These are phyloP conservation scores for Paramarasmius palmivorus DNA, from an alignment of 1,284 basidiomycete species.

Conservation along the genomic window DNA sequence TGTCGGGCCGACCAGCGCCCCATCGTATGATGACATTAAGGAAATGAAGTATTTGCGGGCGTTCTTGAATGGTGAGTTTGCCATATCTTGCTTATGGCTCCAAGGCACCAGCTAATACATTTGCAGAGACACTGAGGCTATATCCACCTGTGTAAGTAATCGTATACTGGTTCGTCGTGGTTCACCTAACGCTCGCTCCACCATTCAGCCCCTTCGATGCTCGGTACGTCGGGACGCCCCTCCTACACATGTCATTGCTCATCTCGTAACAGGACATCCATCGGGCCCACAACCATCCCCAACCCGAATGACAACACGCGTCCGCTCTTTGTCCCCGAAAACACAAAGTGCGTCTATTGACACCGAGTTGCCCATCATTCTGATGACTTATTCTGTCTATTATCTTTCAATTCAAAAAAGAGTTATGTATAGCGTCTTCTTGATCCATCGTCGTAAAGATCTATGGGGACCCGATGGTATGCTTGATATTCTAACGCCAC, in stretches of 20 bases:
- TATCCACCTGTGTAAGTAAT: slow-evolving; percentile 30
- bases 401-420: slow-evolving; percentile 14
- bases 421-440: slow-evolving; percentile 29
- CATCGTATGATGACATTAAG: slow-evolving; percentile 32
- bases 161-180: background rate
- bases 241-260: too few relatives aligned
- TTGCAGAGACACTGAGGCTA: slow-evolving; percentile 29
- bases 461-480: slow-evolving; percentile 47
- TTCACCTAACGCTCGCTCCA: too few relatives aligned
- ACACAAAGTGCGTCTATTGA: slow-evolving; percentile 21
- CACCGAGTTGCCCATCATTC: too few relatives aligned
- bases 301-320: slow-evolving; percentile 20
- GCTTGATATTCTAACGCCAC: slow-evolving; percentile 6
- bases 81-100: too few relatives aligned
- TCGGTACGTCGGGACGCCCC: slow-evolving; percentile 19
- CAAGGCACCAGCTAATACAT: too few relatives aligned
- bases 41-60: slow-evolving; percentile 36
- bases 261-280: slow-evolving; percentile 24
- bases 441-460: slow-evolving; percentile 40
- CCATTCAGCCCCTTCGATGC: too few relatives aligned
- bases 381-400: background rate
- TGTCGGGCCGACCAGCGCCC: slow-evolving; percentile 31
- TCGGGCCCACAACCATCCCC: slow-evolving; percentile 25
- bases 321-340: slow-evolving; percentile 27
- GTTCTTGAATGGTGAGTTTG: slow-evolving; percentile 35